phyloP scores from a whole-genome alignment of 495 filamentous ascomycete species.

The Neurospora hispaniola region DNA sequence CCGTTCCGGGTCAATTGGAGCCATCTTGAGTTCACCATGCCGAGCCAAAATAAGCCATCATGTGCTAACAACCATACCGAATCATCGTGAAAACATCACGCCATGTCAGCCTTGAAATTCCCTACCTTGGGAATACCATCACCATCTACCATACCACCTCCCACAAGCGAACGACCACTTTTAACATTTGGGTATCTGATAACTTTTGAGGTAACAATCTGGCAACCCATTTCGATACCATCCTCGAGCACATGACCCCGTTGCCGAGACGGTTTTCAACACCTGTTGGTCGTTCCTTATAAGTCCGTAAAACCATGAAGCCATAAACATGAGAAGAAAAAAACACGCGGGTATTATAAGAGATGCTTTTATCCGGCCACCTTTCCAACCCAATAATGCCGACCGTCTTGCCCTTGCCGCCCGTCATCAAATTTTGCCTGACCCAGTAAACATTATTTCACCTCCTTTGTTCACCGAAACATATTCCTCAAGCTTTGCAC shows the following conservation, averaged over 20 bases:
- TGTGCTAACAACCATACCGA: too few species aligned
- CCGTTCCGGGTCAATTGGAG: too few species aligned
- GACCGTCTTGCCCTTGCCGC: background rate
- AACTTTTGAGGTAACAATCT: background rate
- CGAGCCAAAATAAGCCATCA: too few species aligned
- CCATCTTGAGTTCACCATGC: too few species aligned
- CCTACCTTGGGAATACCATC: too few species aligned
- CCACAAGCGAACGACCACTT: background rate
- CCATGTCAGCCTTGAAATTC: too few species aligned
- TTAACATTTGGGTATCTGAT: background rate
- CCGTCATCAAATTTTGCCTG: background rate
- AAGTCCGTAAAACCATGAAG: background rate
- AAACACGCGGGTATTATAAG: conserved; percentile 7
- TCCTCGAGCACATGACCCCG: background rate
- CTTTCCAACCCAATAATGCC: background rate
- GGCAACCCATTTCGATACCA: background rate
- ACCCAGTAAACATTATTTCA: background rate
- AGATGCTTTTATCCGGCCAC: conserved; percentile 6
- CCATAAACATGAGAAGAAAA: conserved; percentile 1
- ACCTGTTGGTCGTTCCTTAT: background rate
- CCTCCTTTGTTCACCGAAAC: conserved; percentile 21
- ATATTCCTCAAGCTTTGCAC: conserved; percentile 32
- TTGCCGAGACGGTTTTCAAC: background rate
- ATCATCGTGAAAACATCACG: too few species aligned
- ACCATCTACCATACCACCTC: too few species aligned